Evolutionary conservation across 805 yeast species (phyloP).

Genomic region (Sugiyamaella smithiae): DNA sequence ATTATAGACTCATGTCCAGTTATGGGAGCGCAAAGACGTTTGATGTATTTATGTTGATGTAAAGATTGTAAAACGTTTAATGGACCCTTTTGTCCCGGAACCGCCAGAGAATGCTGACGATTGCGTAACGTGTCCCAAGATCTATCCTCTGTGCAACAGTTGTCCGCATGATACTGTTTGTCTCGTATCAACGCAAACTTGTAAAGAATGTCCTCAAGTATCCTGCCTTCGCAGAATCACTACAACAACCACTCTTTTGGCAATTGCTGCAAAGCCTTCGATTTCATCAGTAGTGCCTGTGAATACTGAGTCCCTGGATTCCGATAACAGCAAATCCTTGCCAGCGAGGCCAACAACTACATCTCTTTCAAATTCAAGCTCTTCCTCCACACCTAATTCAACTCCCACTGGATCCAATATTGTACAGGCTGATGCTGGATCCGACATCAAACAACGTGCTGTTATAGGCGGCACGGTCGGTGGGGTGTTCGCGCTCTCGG

Average conservation of each 20-base stretch:
- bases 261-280: background rate
- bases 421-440: background rate
- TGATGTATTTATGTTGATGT: no score
- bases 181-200: constrained; percentile 19
- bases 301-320: background rate
- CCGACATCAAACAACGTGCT: constrained; percentile 7
- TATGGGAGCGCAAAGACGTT: no score
- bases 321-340: no score
- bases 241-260: background rate
- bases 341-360: no score
- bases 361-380: no score
- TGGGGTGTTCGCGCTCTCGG: constrained; percentile 13
- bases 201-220: constrained; percentile 18
- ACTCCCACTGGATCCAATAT: constrained; percentile 1
- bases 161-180: constrained; percentile 21
- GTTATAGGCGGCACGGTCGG: constrained; percentile 20
- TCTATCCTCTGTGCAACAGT: constrained; percentile 15
- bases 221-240: constrained; percentile 15
- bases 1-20: no score
- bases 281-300: background rate
- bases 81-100: no score
- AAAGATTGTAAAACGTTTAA: no score
- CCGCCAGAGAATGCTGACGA: no score
- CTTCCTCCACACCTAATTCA: constrained; percentile 6
- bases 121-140: constrained; percentile 20